phyloP scores from a whole-genome alignment of 2,329 filamentous ascomycete species.

The Trichoderma sp. region DNA sequence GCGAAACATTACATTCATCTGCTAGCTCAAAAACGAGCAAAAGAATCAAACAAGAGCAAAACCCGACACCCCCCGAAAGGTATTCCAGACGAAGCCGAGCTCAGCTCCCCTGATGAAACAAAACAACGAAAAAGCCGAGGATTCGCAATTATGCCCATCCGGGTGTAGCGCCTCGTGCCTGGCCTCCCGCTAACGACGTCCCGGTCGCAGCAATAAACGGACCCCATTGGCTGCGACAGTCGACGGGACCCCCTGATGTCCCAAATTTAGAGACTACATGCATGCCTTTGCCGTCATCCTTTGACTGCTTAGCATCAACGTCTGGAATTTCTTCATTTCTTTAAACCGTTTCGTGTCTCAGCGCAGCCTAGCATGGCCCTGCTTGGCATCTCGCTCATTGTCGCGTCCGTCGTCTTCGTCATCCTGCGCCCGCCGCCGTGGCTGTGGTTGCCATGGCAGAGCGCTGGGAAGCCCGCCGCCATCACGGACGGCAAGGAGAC shows the following conservation, averaged over 20 bases:
- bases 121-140: conserved; percentile 8
- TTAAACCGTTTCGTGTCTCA: background rate
- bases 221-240: background rate
- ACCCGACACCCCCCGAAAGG: background rate
- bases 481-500: conserved; percentile 17
- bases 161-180: background rate
- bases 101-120: conserved; percentile 8
- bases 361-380: conserved; percentile 46
- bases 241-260: background rate
- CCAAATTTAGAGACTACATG: conserved; percentile 18
- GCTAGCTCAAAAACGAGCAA: background rate
- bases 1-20: background rate
- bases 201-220: background rate
- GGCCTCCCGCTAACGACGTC: background rate
- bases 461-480: conserved; percentile 1
- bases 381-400: conserved; percentile 59
- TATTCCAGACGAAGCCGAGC: background rate
- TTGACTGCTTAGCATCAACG: background rate
- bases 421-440: conserved; percentile 53
- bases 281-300: conserved; percentile 16
- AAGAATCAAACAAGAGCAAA: background rate
- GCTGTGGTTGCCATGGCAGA: conserved; percentile 35
- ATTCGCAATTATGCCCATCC: background rate
- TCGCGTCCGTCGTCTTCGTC: conserved; percentile 59
- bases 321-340: conserved; percentile 5